Conservation (phyloP, 306 rosid genomes). For the Gleditsia sinensis region DNA sequence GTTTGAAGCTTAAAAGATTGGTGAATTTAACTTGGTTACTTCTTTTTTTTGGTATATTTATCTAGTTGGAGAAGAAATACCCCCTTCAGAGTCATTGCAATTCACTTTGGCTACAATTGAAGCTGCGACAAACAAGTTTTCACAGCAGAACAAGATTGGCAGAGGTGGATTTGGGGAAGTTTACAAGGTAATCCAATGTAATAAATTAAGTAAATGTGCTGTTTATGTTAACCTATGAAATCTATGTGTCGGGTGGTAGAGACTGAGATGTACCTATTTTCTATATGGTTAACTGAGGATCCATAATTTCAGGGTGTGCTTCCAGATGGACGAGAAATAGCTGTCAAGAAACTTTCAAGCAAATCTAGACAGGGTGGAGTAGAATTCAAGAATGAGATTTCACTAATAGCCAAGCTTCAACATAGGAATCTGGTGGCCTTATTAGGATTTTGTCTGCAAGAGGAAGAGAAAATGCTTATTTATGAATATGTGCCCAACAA, state of each 20-base stretch:
- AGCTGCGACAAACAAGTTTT: slow-evolving; percentile 53
- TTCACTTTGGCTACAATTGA: slow-evolving; percentile 44
- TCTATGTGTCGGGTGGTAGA: too few relatives aligned
- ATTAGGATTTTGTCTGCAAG: slow-evolving; percentile 45
- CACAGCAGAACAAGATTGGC: slow-evolving; percentile 41
- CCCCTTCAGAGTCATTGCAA: slow-evolving; percentile 43
- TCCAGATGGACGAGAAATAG: slow-evolving; percentile 45
- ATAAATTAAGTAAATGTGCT: too few relatives aligned
- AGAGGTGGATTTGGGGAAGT: slow-evolving; percentile 61
- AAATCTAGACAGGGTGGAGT: slow-evolving; percentile 28
- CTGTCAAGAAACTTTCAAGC: slow-evolving; percentile 39
- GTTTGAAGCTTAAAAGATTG: background rate
- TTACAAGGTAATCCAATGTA: slow-evolving; percentile 41
- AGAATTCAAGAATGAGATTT: slow-evolving; percentile 42
- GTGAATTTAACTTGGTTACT: background rate
- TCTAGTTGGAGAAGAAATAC: slow-evolving; percentile 27
- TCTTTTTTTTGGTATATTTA: background rate
- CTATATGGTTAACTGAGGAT: background rate
- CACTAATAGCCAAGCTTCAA: slow-evolving; percentile 39
- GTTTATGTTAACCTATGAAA: too few relatives aligned
- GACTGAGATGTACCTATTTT: too few relatives aligned
- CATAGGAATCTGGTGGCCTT: slow-evolving; percentile 39
- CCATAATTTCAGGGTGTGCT: slow-evolving; percentile 38
- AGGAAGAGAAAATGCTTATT: slow-evolving; percentile 34
- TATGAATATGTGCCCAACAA: slow-evolving; percentile 42